These are phyloP conservation scores for Picea sitchensis DNA, from an alignment of 75 land plant species.

Conservation along the genomic window DNA sequence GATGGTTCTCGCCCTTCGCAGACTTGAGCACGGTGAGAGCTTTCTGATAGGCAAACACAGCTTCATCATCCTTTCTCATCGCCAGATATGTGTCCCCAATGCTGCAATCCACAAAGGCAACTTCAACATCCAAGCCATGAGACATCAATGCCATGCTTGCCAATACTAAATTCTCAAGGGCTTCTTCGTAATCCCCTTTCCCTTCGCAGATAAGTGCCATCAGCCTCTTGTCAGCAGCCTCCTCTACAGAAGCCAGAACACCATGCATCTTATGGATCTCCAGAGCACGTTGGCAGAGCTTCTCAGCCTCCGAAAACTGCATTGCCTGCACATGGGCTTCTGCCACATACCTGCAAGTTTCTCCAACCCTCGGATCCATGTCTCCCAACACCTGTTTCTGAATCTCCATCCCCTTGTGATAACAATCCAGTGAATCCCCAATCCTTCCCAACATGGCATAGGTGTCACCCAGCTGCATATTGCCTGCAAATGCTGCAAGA, in stretches of 20 bases:
- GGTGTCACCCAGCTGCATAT: slow-evolving; percentile 93
- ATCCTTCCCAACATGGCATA: slow-evolving; percentile 60
- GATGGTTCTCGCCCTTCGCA: slow-evolving; percentile 63
- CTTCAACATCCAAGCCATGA: slow-evolving; percentile 63
- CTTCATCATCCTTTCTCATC: slow-evolving; percentile 65
- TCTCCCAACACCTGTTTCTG: slow-evolving; percentile 72
- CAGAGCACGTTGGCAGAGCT: slow-evolving; percentile 58
- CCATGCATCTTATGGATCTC: slow-evolving; percentile 59
- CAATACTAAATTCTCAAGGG: slow-evolving; percentile 80
- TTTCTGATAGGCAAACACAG: slow-evolving; percentile 75
- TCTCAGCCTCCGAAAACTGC: slow-evolving; percentile 81
- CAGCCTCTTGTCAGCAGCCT: slow-evolving; percentile 78
- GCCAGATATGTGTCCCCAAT: slow-evolving; percentile 71
- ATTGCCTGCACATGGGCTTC: slow-evolving; percentile 87
- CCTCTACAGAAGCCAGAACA: slow-evolving; percentile 73
- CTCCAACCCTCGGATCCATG: slow-evolving; percentile 68
- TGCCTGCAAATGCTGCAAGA: slow-evolving; percentile 74
- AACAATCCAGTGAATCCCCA: slow-evolving; percentile 50
- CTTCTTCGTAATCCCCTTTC: slow-evolving; percentile 67
- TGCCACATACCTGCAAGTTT: slow-evolving; percentile 84
- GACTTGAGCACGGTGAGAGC: slow-evolving; percentile 76
- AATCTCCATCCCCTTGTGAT: slow-evolving; percentile 54
- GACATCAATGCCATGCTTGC: slow-evolving; percentile 75
- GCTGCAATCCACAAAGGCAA: slow-evolving; percentile 66
- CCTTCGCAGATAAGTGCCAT: slow-evolving; percentile 82